These are phyloP conservation scores for Colletotrichum ledebouriae DNA, from an alignment of 2,329 filamentous ascomycete genomes.

Conservation along the genomic window DNA sequence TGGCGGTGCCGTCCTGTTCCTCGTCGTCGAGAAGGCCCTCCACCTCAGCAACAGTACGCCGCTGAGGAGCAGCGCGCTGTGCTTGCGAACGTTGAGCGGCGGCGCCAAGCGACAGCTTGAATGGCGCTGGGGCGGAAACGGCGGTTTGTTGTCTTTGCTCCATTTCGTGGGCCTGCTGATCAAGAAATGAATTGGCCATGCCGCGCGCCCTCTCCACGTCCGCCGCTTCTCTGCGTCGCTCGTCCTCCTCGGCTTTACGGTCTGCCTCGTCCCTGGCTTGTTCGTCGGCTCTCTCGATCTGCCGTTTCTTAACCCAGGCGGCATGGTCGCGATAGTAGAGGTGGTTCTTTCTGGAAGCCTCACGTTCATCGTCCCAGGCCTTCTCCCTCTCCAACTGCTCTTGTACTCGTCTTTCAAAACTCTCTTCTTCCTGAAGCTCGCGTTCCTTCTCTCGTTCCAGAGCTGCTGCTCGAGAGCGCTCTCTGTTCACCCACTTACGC, in stretches of 20 bases:
- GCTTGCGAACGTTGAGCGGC: slow-evolving; percentile 81
- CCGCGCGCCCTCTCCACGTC: slow-evolving; percentile 84
- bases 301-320: slow-evolving; percentile 86
- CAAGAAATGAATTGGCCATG: slow-evolving; percentile 92
- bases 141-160: slow-evolving; percentile 59
- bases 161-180: slow-evolving; percentile 84
- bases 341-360: slow-evolving; percentile 77
- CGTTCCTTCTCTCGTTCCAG: slow-evolving; percentile 87
- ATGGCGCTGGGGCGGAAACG: slow-evolving; percentile 73
- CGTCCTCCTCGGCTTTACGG: slow-evolving; percentile 81
- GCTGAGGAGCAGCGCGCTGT: slow-evolving; percentile 67
- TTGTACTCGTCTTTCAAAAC: slow-evolving; percentile 74
- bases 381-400: slow-evolving; percentile 73
- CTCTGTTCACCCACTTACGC: slow-evolving; percentile 90
- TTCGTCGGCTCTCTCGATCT: slow-evolving; percentile 79
- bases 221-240: slow-evolving; percentile 76
- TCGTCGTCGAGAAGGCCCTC: slow-evolving; percentile 96
- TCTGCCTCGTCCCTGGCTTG: slow-evolving; percentile 85
- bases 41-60: slow-evolving; percentile 91
- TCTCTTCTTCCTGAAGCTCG: slow-evolving; percentile 80
- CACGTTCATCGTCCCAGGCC: slow-evolving; percentile 93
- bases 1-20: slow-evolving; percentile 80
- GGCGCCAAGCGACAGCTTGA: slow-evolving; percentile 93
- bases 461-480: slow-evolving; percentile 85
- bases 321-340: slow-evolving; percentile 91